Base-by-base conservation (phyloP, 805 yeast genomes). In the Cyberlindnera japonica region DNA sequence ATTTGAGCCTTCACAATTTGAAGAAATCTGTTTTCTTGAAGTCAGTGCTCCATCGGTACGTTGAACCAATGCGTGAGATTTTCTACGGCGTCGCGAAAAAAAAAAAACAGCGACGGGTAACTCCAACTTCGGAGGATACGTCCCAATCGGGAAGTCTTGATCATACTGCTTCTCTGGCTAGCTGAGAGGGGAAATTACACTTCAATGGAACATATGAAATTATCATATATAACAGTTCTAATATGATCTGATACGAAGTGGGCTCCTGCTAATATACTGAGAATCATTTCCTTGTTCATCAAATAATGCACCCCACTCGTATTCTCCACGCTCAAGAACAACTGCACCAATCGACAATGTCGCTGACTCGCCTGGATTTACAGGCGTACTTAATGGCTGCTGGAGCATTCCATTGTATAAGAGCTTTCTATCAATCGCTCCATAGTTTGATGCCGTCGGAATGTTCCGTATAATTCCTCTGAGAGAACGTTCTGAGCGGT, bases 351-450 rank as follows among this genome's bases (percentile, higher is more conserved):
- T 57, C 18, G 68, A 68, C 22, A 77, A 63, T 2, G 58, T 64
- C 4, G 64, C 38, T 0, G 65, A 52, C 19, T 63, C 70, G 1
- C 75, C 73, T 0, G 82, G 70, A 2, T 51, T 52, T 1, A 81
- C 50, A 2, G 62, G 57, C 1, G 61, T 50, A 0, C 71, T 65
- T 6, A 80, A 55, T 18, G 75, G 73, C 24, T 65, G 69, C 51
- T 86, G 95, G 20, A 84, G 61, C 3, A 76, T 70, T 2, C 98
- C 98, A 52, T 86, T 84, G 57, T 71, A 76, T 11, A 90, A 57
- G 2, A 90, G 65, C 40, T 75, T 74, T 40, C 79, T 72, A 32
- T 81, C 89, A 17, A 71, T 58, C 12, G 72, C 50, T 25, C 59
- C 57, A 19, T 52, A 47, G 49, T 51, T 47, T 45, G 59, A 44